Base-by-base conservation (phyloP, 257 asterid species). In the Fraxinus pennsylvanica region DNA sequence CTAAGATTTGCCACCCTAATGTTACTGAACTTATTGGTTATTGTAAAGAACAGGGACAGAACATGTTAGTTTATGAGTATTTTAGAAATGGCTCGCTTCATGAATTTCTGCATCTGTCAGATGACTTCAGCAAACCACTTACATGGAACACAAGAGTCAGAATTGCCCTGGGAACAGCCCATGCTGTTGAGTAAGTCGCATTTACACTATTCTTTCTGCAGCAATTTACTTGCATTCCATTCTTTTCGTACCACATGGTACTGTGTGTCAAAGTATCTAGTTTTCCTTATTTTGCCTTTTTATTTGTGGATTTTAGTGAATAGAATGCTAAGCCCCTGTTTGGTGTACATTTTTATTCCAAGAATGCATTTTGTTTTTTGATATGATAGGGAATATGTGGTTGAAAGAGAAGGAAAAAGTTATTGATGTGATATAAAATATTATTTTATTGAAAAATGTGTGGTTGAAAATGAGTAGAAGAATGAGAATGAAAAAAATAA, bases 91-190 rank as follows among this genome's bases (percentile, higher is more conserved):
- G 95, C 69, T 88, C 95, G 7, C 90, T 90, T 77, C 83, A 90
- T 69, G 95, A 86, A 22, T 87, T 85, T 82, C 88, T 90, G 15
- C 93, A 90, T 61, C 82, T 87, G 79, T 82, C 92, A 7, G 93
- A 88, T 77, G 91, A 89, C 81, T 87, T 81, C 83, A 87, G 92
- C 80, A 88, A 80, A 78, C 91, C 92, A 22, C 86, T 90, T 29
- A 87, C 91, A 33, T 90, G 95, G 95, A 90, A 87, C 85, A 88
- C 84, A 75, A 79, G 95, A 69, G 90, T 90, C 82, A 88, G 74
- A 76, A 88, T 90, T 35, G 84, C 93, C 52, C 79, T 88, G 47
- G 95, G 91, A 73, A 61, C 86, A 15, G 95, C 93, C 0, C 87
- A 85, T 43, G 92, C 88, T 73, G 79, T 90, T 45, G 93, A 88